Percentiles rank a stretch among this genome's conserved stretches.
Conservation (phyloP, 352 stramenopile species). For the Phytophthora citricola region DNA sequence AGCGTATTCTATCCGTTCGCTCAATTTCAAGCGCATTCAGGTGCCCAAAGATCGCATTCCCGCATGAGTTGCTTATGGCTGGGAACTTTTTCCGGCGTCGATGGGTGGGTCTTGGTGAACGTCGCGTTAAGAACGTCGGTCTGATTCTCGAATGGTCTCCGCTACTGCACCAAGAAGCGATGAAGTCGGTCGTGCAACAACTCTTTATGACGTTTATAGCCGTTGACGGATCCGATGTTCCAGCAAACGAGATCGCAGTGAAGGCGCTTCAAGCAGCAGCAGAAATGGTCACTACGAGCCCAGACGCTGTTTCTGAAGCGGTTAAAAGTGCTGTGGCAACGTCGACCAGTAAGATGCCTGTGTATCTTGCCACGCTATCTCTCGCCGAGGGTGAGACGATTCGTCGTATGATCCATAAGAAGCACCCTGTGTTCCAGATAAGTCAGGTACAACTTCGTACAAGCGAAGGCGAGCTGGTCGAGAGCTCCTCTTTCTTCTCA, state of each 20-base stretch:
- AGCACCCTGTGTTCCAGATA: conserved; percentile 74
- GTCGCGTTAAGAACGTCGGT: conserved; percentile 89
- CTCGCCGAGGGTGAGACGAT: conserved; percentile 98
- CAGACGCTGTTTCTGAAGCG: conserved; percentile 25
- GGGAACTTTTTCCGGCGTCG: conserved; percentile 90
- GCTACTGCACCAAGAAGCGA: conserved; percentile 69
- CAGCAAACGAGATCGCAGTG: conserved; percentile 77
- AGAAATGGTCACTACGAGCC: conserved; percentile 38
- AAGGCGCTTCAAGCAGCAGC: conserved; percentile 50
- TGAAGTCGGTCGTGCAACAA: conserved; percentile 71
- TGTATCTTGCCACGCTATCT: conserved; percentile 96
- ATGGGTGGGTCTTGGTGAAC: conserved; percentile 89
- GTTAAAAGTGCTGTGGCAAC: conserved; percentile 55
- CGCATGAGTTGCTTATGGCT: conserved; percentile 73
- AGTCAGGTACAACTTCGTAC: conserved; percentile 79
- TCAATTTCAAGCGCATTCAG: conserved; percentile 76
- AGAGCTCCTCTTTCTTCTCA: conserved; percentile 79
- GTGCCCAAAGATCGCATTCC: conserved; percentile 80
- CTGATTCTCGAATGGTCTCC: conserved; percentile 91
- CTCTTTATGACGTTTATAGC: conserved; percentile 67
- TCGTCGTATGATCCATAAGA: conserved; percentile 95
- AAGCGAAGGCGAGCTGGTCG: conserved; percentile 81
- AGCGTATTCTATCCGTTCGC: conserved; percentile 82
- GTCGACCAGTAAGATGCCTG: conserved; percentile 47
- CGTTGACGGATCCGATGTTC: conserved; percentile 18